Base-by-base conservation (phyloP, 805 yeast species). In the Metschnikowia reukaufii region DNA sequence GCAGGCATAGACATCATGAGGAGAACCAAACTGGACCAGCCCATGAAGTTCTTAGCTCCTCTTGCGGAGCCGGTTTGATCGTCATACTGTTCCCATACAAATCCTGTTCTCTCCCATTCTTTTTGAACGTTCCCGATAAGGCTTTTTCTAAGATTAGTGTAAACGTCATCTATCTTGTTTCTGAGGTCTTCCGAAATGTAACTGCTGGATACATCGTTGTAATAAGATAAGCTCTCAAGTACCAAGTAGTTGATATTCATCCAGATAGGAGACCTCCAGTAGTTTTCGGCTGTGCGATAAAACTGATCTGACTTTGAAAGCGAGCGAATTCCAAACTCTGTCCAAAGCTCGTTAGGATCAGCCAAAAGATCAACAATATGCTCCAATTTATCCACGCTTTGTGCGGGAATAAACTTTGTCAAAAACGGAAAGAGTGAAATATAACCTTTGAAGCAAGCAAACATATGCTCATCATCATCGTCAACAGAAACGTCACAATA, bases 181-280 rank as follows among this genome's bases (percentile, higher is more conserved):
- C 82, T 80, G 40, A 73, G 60, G 4, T 50, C 57, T 16, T 65
- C 59, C 1, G 74, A 65, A 45, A 66, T 58, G 32, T 51, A 46
- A 1, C 38, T n/a, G 4, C 63, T 68, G 1, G 75, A 59, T 6
- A 54, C 56, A 5, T 50, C 54, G 33, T 64, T 57, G 59, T 91
- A 92, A 62, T 81, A 68, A 27, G 71, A 64, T 51, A 94, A 70
- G 4, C 87, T 77, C 44, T 89, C 94, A 36, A 94, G 70, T 4
- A 84, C 73, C 64, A 94, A 69, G 60, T 89, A 92, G 69, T 94
- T 94, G 60, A 94, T 86, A 63, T 90, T 87, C 56, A 90, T 73
- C 98, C 98, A 94, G 21, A 94, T 76, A 16, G 95, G 88, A 1
- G 97, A 94, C 52, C 96, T 79, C 99, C 99, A 94, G 69, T 94